Conservation (phyloP, 2,329 filamentous ascomycete species). For the Colletotrichum tofieldiae region DNA sequence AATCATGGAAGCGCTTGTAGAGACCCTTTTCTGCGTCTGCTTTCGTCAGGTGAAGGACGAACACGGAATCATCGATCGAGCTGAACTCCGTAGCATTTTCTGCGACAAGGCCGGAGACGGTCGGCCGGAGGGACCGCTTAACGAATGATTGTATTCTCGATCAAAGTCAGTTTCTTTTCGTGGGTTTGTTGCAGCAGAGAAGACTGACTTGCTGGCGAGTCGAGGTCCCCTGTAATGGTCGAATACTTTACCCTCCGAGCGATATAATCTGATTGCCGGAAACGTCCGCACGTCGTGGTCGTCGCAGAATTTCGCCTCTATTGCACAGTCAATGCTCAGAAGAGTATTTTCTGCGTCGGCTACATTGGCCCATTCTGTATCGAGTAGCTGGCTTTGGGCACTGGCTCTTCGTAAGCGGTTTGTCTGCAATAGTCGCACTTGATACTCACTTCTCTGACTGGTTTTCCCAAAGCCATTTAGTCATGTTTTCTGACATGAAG, state of each 20-base stretch:
- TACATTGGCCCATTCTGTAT: slow-evolving; percentile 43
- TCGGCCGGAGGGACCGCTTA: slow-evolving; percentile 43
- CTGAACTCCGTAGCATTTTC: slow-evolving; percentile 51
- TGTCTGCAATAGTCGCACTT: background rate
- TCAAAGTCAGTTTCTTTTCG: slow-evolving; percentile 41
- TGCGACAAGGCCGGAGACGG: slow-evolving; percentile 37
- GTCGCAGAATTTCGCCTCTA: slow-evolving; percentile 55
- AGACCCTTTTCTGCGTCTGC: slow-evolving; percentile 49
- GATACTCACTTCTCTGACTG: slow-evolving; percentile 20
- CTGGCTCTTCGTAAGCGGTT: slow-evolving; percentile 37
- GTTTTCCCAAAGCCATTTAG: background rate
- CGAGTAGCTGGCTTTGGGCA: slow-evolving; percentile 39
- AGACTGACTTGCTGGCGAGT: slow-evolving; percentile 53
- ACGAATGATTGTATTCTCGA: slow-evolving; percentile 30
- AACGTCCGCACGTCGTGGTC: slow-evolving; percentile 60
- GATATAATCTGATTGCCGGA: slow-evolving; percentile 62
- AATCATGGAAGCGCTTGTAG: slow-evolving; percentile 48
- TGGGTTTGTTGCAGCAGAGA: background rate
- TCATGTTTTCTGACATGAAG: background rate
- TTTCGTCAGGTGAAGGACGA: slow-evolving; percentile 57
- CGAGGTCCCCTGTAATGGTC: slow-evolving; percentile 62
- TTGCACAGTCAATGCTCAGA: slow-evolving; percentile 59
- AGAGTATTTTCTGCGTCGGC: slow-evolving; percentile 22
- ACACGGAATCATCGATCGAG: slow-evolving; percentile 57
- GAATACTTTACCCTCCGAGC: slow-evolving; percentile 49